phyloP scores from a whole-genome alignment of 805 yeast genomes.

The Candida vartiovaarae region DNA sequence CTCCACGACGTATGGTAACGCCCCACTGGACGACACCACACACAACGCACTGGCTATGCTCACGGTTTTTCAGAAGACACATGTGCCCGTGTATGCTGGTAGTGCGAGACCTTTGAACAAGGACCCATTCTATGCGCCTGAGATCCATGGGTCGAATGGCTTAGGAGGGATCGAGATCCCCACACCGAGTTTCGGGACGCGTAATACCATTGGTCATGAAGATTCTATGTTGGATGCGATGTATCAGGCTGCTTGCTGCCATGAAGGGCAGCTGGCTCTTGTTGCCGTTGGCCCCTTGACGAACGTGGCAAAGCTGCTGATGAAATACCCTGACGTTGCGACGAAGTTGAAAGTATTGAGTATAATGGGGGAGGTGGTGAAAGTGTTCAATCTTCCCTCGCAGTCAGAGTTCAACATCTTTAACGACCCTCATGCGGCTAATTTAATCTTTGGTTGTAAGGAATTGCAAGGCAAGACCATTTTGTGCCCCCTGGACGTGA shows the following conservation, averaged over 20 bases:
- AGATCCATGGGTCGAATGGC: conserved; percentile 70
- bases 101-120: conserved; percentile 49
- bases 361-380: conserved; percentile 71
- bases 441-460: conserved; percentile 33
- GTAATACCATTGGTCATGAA: conserved; percentile 29
- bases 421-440: conserved; percentile 10
- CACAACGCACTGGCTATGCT: conserved; percentile 60
- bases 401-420: conserved; percentile 57
- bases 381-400: conserved; percentile 25
- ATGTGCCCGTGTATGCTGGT: conserved; percentile 64
- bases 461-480: conserved; percentile 52
- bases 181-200: conserved; percentile 29
- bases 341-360: conserved; percentile 44
- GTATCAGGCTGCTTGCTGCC: conserved; percentile 32
- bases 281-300: conserved; percentile 79
- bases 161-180: conserved; percentile 70
- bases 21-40: conserved; percentile 48
- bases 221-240: conserved; percentile 32
- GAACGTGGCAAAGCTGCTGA: conserved; percentile 53
- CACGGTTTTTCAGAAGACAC: conserved; percentile 40
- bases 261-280: conserved; percentile 46
- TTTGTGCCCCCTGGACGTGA: conserved; percentile 69
- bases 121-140: conserved; percentile 45
- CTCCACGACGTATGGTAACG: conserved; percentile 34
- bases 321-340: conserved; percentile 46